These are phyloP conservation scores for Podaxis rugospora DNA, from an alignment of 768 basidiomycete genomes.

Conservation along the genomic window DNA sequence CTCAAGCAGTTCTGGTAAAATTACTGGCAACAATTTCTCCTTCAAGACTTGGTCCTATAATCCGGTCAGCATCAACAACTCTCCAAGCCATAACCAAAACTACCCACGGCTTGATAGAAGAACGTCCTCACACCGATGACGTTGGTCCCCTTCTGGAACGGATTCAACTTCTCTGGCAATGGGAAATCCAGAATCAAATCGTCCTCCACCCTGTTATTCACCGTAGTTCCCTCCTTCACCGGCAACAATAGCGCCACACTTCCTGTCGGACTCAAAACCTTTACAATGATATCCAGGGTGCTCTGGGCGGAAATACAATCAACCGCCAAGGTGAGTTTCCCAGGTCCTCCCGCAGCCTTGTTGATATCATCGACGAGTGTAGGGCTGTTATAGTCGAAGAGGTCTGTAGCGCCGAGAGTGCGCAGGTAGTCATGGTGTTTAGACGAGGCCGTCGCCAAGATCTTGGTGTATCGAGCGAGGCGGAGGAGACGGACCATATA, in stretches of 20 bases:
- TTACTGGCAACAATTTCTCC: slow-evolving; percentile 40
- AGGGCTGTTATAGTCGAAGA: slow-evolving; percentile 36
- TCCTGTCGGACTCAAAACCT: slow-evolving; percentile 32
- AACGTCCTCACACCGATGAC: slow-evolving; percentile 38
- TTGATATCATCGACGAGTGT: slow-evolving; percentile 31
- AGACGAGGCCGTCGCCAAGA: slow-evolving; percentile 38
- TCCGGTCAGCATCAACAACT: neutral
- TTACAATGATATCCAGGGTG: slow-evolving; percentile 31
- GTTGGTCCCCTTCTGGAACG: slow-evolving; percentile 32
- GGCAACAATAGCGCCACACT: slow-evolving; percentile 41
- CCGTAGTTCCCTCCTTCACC: slow-evolving; percentile 38
- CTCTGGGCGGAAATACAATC: slow-evolving; percentile 34
- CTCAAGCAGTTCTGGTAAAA: slow-evolving; percentile 38
- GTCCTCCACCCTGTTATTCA: slow-evolving; percentile 25
- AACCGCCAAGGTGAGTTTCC: slow-evolving; percentile 28
- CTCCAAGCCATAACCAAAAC: neutral
- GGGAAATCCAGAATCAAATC: slow-evolving; percentile 25
- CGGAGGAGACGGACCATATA: slow-evolving; percentile 35
- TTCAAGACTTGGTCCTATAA: slow-evolving; percentile 36
- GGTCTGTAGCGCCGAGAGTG: slow-evolving; percentile 33
- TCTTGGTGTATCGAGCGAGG: slow-evolving; percentile 37
- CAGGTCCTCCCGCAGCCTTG: slow-evolving; percentile 27
- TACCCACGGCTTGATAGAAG: slow-evolving; percentile 32
- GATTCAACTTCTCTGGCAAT: slow-evolving; percentile 29
- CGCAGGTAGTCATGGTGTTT: slow-evolving; percentile 34